Base-by-base conservation (phyloP, 768 basidiomycete species). In the Phaffia australis region DNA sequence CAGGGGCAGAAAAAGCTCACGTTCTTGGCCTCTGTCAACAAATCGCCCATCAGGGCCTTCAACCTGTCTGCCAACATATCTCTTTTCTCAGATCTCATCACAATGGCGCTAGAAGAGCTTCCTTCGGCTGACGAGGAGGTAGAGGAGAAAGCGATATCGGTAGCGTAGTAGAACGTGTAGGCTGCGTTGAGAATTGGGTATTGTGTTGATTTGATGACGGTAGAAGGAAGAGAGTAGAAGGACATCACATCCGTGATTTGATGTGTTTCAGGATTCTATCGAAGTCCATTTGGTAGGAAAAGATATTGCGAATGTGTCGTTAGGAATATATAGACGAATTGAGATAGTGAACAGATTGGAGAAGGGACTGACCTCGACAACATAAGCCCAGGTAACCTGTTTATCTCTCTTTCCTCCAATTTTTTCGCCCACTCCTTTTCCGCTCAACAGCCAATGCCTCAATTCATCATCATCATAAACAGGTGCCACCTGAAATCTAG, bases 101-200 rank as follows among this genome's bases (percentile, higher is more conserved):
- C 16, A 56, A 60, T 47, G 30, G 56, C 59, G 1, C 69, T 64
- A 49, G 69, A 63, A 2, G 68, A 49, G 19, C 3, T 52, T 57
- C 56, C n/a, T 27, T 23, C 60, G 18, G 27, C 59, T 27, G 59
- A 19, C 32, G 21, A 27, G 3, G 70, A 69, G 21, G 71, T 70
- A 25, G 75, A 72, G 23, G 75, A 72, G 69, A 90, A 85, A 2
- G 85, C 87, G 5, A 79, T 81, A 60, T 87, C 86, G 8, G 87
- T 86, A 23, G 90, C 95, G 73, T 98, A 98, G 78, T 97, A 98
- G 77, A 84, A 98, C 27, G 97, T 80, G 77, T 98, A 99, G 15
- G 90, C 94, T 0, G 93, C 94, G 71, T 99, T 86, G 50, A 99
- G 82, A 32, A 83, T 72, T 23, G 81, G 80, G 73, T 91, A 74